These are phyloP conservation scores for Talaromyces sp. DNA, from an alignment of 2,329 filamentous ascomycete genomes.

Conservation along the genomic window DNA sequence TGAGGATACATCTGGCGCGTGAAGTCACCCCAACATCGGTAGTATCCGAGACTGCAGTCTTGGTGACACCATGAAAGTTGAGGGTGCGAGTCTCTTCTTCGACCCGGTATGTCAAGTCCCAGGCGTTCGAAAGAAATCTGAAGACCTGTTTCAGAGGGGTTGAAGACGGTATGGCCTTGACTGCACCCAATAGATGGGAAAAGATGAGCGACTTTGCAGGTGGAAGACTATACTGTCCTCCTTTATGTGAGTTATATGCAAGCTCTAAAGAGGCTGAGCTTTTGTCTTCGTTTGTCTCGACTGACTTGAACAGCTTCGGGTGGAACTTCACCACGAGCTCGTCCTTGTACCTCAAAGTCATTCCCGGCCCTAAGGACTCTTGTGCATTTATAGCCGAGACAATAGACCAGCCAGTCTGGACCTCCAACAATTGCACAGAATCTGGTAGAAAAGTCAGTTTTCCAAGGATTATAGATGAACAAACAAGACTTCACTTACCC, in stretches of 20 bases:
- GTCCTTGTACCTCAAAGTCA: slow-evolving; percentile 43
- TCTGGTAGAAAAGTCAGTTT: slow-evolving; percentile 21
- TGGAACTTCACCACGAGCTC: slow-evolving; percentile 44
- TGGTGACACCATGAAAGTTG: slow-evolving; percentile 45
- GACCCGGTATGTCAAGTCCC: slow-evolving; percentile 39
- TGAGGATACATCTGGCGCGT: slow-evolving; percentile 39
- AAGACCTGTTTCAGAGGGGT: slow-evolving; percentile 39
- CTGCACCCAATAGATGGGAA: slow-evolving; percentile 39
- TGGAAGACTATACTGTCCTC: slow-evolving; percentile 24
- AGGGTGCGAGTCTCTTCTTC: slow-evolving; percentile 46
- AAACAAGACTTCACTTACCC: slow-evolving; percentile 49
- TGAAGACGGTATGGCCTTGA: slow-evolving; percentile 36
- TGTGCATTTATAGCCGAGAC: slow-evolving; percentile 31
- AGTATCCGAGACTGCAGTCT: slow-evolving; percentile 31
- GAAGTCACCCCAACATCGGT: slow-evolving; percentile 27
- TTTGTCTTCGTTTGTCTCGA: slow-evolving; percentile 23
- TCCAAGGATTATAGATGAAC: not conserved
- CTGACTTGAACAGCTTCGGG: slow-evolving; percentile 35
- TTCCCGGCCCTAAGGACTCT: slow-evolving; percentile 30
- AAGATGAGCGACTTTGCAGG: slow-evolving; percentile 42
- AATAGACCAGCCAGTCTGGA: slow-evolving; percentile 45
- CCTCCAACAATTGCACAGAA: slow-evolving; percentile 40
- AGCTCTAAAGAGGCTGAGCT: slow-evolving; percentile 32
- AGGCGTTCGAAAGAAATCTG: slow-evolving; percentile 41
- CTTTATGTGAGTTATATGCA: slow-evolving; percentile 29